Conservation (phyloP, 495 filamentous ascomycete species). For the Talaromyces liani region DNA sequence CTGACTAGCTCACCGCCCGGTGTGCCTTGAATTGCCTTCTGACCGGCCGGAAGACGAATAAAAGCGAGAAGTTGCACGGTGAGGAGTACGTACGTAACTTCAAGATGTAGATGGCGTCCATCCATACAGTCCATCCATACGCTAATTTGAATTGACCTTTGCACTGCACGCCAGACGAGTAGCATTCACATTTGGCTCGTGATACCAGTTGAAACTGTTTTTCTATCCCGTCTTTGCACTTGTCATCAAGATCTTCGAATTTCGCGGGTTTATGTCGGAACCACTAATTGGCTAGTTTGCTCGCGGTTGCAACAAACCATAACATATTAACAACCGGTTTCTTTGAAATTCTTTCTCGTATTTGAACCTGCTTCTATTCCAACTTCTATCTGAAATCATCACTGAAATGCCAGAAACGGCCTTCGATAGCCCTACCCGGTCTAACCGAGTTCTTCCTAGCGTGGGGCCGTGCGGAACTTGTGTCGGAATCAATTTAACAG, state of each 20-base stretch:
- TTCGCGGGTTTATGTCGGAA: neutral
- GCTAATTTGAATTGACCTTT: neutral
- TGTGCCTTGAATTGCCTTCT: neutral
- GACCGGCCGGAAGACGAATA: neutral
- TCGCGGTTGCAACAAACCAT: neutral
- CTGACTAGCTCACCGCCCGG: neutral
- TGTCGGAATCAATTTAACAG: neutral
- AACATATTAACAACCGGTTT: neutral
- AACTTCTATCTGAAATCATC: neutral
- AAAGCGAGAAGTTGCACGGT: neutral
- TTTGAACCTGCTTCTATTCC: neutral
- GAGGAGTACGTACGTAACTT: neutral
- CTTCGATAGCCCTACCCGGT: neutral
- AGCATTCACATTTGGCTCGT: neutral
- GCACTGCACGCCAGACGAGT: neutral
- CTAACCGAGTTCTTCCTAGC: neutral
- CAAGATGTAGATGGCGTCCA: neutral
- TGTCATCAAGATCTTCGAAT: neutral
- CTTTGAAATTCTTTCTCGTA: no score
- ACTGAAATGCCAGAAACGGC: neutral
- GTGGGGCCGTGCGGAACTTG: neutral
- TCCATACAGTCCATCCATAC: neutral
- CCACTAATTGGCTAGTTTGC: neutral
- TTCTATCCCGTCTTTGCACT: neutral
- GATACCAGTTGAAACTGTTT: neutral